Evolutionary conservation across 805 yeast genomes (phyloP).

Genomic region (Candida qinlingensis): DNA sequence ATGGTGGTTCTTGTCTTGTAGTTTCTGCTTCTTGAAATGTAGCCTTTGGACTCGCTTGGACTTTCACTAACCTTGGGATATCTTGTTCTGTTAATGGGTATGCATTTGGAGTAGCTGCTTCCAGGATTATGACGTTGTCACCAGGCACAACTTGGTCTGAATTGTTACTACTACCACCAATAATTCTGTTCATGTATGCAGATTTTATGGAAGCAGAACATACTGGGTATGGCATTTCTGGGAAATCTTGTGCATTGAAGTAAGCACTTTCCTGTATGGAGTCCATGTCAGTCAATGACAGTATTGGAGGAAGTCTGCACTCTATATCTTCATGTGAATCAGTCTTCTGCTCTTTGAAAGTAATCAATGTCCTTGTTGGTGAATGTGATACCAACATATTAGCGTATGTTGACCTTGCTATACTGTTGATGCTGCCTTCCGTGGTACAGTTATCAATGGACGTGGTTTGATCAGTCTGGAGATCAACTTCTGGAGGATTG

Average conservation of each 20-base stretch:
- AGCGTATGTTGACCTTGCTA: slow-evolving; percentile 11
- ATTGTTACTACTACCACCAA: neutral
- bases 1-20: neutral
- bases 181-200: slow-evolving; percentile 1
- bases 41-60: neutral
- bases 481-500: neutral
- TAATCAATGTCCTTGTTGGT: neutral
- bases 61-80: slow-evolving; percentile 1
- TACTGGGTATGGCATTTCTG: neutral
- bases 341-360: slow-evolving; percentile 1
- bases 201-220: slow-evolving; percentile 9
- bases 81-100: slow-evolving; percentile 11
- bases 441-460: slow-evolving; percentile 4
- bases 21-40: neutral
- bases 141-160: no score
- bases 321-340: neutral
- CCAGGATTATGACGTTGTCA: neutral
- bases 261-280: slow-evolving; percentile 9
- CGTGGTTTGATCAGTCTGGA: neutral
- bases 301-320: neutral
- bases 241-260: slow-evolving; percentile 1
- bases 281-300: neutral
- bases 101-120: slow-evolving; percentile 6
- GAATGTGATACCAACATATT: neutral
- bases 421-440: slow-evolving; percentile 12